phyloP scores from a whole-genome alignment of 148 eudicot genomes.

The Cornus controversa region DNA sequence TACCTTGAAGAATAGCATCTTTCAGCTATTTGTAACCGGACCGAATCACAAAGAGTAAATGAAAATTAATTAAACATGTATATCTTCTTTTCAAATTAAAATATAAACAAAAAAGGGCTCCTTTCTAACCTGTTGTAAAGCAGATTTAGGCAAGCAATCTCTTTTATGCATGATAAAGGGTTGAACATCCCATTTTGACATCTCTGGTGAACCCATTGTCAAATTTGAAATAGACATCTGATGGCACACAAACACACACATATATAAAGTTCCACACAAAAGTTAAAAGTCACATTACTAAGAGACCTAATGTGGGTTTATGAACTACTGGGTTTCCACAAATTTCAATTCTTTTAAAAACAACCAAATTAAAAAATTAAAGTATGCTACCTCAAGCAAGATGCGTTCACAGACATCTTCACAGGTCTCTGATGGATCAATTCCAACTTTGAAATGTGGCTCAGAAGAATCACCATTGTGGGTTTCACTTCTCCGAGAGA shows the following conservation, averaged over 20 bases:
- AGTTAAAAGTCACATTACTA: neutral
- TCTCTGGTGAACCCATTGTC: conserved; percentile 28
- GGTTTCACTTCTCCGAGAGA: conserved; percentile 16
- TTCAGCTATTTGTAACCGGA: conserved; percentile 46
- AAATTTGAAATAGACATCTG: conserved; percentile 37
- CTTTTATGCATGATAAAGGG: conserved; percentile 50
- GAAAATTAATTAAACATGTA: neutral
- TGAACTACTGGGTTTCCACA: neutral
- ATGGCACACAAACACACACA: neutral
- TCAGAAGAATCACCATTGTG: conserved; percentile 14
- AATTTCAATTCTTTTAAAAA: neutral
- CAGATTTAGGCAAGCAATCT: conserved; percentile 37
- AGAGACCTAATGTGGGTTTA: neutral
- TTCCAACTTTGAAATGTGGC: conserved; percentile 9
- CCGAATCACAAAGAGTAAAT: conserved; percentile 3
- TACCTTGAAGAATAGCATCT: conserved; percentile 47
- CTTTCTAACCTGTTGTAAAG: conserved; percentile 51
- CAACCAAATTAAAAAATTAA: neutral
- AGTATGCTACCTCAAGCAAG: conserved; percentile 35
- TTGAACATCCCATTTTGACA: conserved; percentile 35
- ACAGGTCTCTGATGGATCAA: conserved; percentile 43
- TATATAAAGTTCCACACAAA: neutral
- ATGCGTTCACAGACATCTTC: conserved; percentile 47
- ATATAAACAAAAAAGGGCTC: neutral
- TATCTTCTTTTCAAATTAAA: neutral